phyloP scores from a whole-genome alignment of 441 rosid species.

The Corymbia calophylla region DNA sequence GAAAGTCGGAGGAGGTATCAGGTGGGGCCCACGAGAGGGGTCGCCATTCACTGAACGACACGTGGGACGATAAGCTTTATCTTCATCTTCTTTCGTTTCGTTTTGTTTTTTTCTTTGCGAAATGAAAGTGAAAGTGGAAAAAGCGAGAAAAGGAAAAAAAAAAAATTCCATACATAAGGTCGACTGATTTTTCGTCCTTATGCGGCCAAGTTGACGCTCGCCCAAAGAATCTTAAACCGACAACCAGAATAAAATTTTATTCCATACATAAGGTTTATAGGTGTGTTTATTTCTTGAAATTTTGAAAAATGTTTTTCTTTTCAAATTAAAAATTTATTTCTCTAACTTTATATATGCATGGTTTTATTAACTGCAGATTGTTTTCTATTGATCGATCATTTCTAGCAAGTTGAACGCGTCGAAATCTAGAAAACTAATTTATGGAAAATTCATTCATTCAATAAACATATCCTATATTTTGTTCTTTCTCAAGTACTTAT shows the following conservation, averaged over 20 bases:
- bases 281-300: background rate
- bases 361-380: background rate
- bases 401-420: accelerated
- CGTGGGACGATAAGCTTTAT: background rate
- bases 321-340: background rate
- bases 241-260: background rate
- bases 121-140: background rate
- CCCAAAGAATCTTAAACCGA: background rate
- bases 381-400: accelerated
- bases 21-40: background rate
- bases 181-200: background rate
- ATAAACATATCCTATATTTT: background rate
- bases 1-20: background rate
- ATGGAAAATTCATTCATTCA: accelerated
- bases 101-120: background rate
- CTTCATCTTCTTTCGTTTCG: background rate
- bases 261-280: background rate
- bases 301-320: accelerated
- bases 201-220: background rate
- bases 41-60: background rate
- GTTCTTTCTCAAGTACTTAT: background rate
- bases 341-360: background rate
- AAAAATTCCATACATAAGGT: no score
- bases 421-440: background rate
- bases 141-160: background rate